phyloP scores from a whole-genome alignment of 768 basidiomycete genomes.

The Gautieria morchelliformis region DNA sequence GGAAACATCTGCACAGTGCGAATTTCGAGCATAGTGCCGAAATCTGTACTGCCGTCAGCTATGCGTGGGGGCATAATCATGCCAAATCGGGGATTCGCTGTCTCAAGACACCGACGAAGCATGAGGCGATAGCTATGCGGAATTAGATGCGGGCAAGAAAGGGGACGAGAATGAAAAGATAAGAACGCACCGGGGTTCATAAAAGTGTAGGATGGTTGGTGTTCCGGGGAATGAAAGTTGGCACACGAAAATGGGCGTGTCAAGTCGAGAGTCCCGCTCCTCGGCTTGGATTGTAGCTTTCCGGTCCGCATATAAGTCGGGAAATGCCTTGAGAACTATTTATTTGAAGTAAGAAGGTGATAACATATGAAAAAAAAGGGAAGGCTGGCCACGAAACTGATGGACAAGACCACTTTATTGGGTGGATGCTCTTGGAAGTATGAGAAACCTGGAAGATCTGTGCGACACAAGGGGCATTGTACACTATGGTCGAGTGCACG shows the following conservation, averaged over 20 bases:
- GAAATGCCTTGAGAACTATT: slow-evolving; percentile 61
- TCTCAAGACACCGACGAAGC: slow-evolving; percentile 90
- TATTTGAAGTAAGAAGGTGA: slow-evolving; percentile 3
- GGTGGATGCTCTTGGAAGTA: slow-evolving; percentile 75
- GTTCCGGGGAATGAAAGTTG: slow-evolving; percentile 86
- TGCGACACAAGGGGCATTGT: slow-evolving; percentile 80
- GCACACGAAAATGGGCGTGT: slow-evolving; percentile 88
- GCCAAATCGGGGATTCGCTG: slow-evolving; percentile 70
- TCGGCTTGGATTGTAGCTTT: slow-evolving; percentile 57
- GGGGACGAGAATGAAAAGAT: not conserved
- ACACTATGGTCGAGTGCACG: slow-evolving; percentile 81
- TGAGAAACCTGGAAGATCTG: slow-evolving; percentile 60
- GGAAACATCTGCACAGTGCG: slow-evolving; percentile 74
- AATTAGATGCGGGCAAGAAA: not conserved
- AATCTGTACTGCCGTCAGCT: slow-evolving; percentile 49
- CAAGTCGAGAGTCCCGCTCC: slow-evolving; percentile 67
- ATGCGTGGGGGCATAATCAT: slow-evolving; percentile 74
- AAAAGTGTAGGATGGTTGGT: slow-evolving; percentile 85
- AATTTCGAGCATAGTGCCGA: slow-evolving; percentile 92
- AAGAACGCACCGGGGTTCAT: slow-evolving; percentile 63
- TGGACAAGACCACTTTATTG: slow-evolving; percentile 62
- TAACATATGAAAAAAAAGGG: slow-evolving; percentile 1
- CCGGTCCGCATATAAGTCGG: slow-evolving; percentile 55
- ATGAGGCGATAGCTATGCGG: slow-evolving; percentile 75
- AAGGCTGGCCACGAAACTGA: slow-evolving; percentile 34